phyloP scores from a whole-genome alignment of 208 protist species.

The Trypanosoma grayi region DNA sequence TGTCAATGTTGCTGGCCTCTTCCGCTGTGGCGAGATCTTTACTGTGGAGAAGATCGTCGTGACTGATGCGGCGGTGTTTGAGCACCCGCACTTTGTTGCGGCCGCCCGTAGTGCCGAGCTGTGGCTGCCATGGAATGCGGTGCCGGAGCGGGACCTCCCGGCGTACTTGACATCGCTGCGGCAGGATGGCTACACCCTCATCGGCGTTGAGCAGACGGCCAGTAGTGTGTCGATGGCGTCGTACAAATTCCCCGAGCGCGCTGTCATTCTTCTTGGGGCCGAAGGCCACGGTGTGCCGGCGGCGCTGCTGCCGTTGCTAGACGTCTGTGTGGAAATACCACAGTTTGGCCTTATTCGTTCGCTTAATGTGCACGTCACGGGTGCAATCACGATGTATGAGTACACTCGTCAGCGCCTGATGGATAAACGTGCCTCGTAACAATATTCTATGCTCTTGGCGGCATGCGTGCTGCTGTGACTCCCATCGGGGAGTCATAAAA shows the following conservation, averaged over 20 bases:
- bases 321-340: slow-evolving; percentile 91
- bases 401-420: slow-evolving; percentile 88
- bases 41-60: slow-evolving; percentile 75
- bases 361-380: slow-evolving; percentile 92
- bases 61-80: slow-evolving; percentile 67
- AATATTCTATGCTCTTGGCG: too few relatives aligned
- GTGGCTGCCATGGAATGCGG: slow-evolving; percentile 86
- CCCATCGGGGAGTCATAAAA: too few relatives aligned
- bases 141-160: slow-evolving; percentile 46
- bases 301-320: slow-evolving; percentile 66
- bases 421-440: slow-evolving; percentile 2
- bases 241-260: slow-evolving; percentile 67
- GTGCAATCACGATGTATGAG: slow-evolving; percentile 89
- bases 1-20: slow-evolving; percentile 88
- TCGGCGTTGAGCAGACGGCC: slow-evolving; percentile 90
- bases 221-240: slow-evolving; percentile 68
- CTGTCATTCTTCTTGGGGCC: slow-evolving; percentile 77
- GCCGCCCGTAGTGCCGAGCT: slow-evolving; percentile 85
- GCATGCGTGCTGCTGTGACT: too few relatives aligned
- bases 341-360: slow-evolving; percentile 91
- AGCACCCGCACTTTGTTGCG: slow-evolving; percentile 87
- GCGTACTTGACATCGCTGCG: slow-evolving; percentile 61
- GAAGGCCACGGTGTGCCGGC: slow-evolving; percentile 90
- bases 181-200: slow-evolving; percentile 75
- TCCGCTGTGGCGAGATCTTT: slow-evolving; percentile 90